Evolutionary conservation across 1,139 yeast genomes (phyloP).

Genomic region (Meyerozyma athensensis): DNA sequence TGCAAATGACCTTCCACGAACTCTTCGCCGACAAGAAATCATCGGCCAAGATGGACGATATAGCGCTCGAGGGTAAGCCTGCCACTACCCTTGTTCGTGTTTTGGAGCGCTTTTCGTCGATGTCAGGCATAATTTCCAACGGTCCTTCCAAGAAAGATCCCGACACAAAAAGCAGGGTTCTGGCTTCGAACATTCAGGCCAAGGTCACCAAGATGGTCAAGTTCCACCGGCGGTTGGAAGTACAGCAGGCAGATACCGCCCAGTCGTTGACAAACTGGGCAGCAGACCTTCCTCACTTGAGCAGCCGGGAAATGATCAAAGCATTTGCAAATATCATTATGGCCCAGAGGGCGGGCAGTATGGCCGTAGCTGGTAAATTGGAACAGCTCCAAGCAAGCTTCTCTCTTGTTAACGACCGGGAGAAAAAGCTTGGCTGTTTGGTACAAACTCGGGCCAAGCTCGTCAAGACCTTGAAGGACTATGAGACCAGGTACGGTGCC

Average conservation of each 20-base stretch:
- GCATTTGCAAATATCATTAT: slow-evolving; percentile 36
- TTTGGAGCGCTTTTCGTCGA: slow-evolving; percentile 21
- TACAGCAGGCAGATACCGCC: slow-evolving; percentile 30
- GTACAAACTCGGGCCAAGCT: slow-evolving; percentile 29
- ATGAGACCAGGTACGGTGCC: slow-evolving; percentile 44
- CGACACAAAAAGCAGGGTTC: slow-evolving; percentile 5
- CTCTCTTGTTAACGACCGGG: slow-evolving; percentile 46
- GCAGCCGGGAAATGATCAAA: slow-evolving; percentile 33
- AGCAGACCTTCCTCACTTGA: slow-evolving; percentile 32
- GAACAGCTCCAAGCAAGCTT: slow-evolving; percentile 40
- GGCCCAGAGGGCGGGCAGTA: slow-evolving; percentile 29
- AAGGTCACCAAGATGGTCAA: slow-evolving; percentile 30
- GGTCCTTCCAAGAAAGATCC: not conserved
- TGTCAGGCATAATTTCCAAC: slow-evolving; percentile 13
- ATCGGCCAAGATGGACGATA: not conserved
- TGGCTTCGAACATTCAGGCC: slow-evolving; percentile 17
- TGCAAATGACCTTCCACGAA: not conserved
- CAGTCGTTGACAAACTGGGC: slow-evolving; percentile 41
- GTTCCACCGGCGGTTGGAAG: slow-evolving; percentile 27
- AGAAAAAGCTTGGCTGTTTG: slow-evolving; percentile 39
- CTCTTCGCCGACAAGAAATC: not conserved
- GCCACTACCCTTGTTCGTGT: slow-evolving; percentile 10
- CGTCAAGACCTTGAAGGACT: slow-evolving; percentile 30
- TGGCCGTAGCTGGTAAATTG: slow-evolving; percentile 31
- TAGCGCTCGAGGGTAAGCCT: not conserved